phyloP scores from a whole-genome alignment of 305 asterid genomes.

The Rubia peregrina region DNA sequence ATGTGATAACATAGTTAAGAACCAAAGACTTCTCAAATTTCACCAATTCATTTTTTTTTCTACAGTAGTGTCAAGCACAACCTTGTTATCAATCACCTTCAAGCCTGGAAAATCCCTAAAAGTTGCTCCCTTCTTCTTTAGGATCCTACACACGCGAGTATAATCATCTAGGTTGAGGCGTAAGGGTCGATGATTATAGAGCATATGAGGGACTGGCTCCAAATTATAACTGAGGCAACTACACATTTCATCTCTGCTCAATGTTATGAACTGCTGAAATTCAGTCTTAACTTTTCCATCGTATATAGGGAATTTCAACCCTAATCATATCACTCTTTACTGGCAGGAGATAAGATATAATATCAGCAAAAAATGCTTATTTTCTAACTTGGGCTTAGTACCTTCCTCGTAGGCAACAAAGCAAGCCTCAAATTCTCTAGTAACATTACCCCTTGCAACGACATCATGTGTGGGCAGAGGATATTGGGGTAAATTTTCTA shows the following conservation, averaged over 20 bases:
- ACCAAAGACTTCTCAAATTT: too few species aligned
- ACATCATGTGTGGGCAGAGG: slow-evolving; percentile 80
- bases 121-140: slow-evolving; percentile 37
- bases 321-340: slow-evolving; percentile 46
- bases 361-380: slow-evolving; percentile 44
- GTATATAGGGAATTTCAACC: slow-evolving; percentile 58
- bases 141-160: slow-evolving; percentile 52
- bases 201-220: slow-evolving; percentile 16
- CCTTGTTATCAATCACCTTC: neutral
- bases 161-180: slow-evolving; percentile 48
- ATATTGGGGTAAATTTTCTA: slow-evolving; percentile 66
- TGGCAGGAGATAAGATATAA: slow-evolving; percentile 71
- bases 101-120: slow-evolving; percentile 1
- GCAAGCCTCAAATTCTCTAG: slow-evolving; percentile 55
- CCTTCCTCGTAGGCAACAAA: slow-evolving; percentile 52
- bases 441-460: slow-evolving; percentile 43
- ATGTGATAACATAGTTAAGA: too few species aligned
- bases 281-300: slow-evolving; percentile 32
- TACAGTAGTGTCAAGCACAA: neutral
- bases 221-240: slow-evolving; percentile 27
- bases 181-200: slow-evolving; percentile 59
- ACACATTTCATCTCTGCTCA: slow-evolving; percentile 46
- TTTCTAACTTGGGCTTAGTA: slow-evolving; percentile 15
- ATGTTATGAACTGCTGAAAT: slow-evolving; percentile 62
- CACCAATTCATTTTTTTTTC: too few species aligned